Conservation (phyloP, 805 yeast species). For the Myxozyma nipponensis region DNA sequence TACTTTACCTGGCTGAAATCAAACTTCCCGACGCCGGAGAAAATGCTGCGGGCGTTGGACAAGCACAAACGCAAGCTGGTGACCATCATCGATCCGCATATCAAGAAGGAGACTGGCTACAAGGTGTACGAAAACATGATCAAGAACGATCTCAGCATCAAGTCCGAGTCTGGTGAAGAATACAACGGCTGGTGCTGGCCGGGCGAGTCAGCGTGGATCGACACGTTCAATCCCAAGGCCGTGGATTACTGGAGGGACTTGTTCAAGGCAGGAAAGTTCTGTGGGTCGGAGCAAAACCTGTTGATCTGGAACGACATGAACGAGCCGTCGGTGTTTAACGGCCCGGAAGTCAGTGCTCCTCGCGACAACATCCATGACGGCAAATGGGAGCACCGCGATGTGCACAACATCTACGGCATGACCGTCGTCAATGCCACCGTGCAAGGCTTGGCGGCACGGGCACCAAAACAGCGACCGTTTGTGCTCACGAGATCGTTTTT, state of each 20-base stretch:
- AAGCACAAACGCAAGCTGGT: conserved; percentile 76
- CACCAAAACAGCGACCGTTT: conserved; percentile 62
- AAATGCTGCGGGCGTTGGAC: conserved; percentile 62
- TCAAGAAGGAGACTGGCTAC: conserved; percentile 59
- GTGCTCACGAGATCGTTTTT: conserved; percentile 80
- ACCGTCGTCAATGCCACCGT: conserved; percentile 78
- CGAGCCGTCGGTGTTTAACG: conserved; percentile 92
- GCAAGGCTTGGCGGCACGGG: conserved; percentile 56
- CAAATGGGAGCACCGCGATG: conserved; percentile 82
- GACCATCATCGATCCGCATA: conserved; percentile 86
- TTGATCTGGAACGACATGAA: conserved; percentile 98
- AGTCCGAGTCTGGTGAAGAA: conserved; percentile 45
- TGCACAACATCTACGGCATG: conserved; percentile 82
- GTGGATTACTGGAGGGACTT: conserved; percentile 57
- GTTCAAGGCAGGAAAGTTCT: conserved; percentile 45
- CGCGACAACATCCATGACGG: conserved; percentile 76
- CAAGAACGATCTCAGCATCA: conserved; percentile 45
- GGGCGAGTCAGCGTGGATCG: conserved; percentile 93
- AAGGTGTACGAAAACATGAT: conserved; percentile 54
- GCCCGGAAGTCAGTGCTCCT: conserved; percentile 90
- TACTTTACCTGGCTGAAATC: conserved; percentile 87
- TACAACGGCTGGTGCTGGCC: conserved; percentile 97
- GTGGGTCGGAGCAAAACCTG: conserved; percentile 51
- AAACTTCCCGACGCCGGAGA: conserved; percentile 68
- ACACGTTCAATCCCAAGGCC: conserved; percentile 65